Evolutionary conservation across 345 rosid genomes (phyloP), one percentile per base, ranked within the genome.

Genomic region (Salix suchowensis): DNA sequence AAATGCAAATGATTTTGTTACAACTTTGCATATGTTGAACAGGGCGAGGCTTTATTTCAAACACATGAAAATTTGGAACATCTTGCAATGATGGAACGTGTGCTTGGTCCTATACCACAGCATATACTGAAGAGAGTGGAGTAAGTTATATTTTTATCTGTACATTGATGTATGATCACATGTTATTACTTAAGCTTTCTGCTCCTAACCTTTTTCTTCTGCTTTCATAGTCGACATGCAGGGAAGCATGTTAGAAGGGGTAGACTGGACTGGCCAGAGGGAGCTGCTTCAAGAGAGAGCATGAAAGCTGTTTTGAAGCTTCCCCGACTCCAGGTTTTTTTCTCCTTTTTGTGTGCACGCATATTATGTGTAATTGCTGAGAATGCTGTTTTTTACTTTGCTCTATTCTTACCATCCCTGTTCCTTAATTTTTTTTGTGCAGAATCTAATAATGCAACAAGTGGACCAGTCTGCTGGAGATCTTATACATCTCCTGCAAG

Each of bases 31-130:
- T n/a, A 54, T 65, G 67, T 10, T 75, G 10, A 23, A 37, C 71
- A 93, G 98, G 98, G 98, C 28, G 98, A 93, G 82, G 98, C 98
- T 69, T 85, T 93, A 78, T 93, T 91, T 82, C 98, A 93, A 82
- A 93, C 97, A 19, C 98, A 93, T 72, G 98, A 93, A 78, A 91
- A 93, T 78, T 74, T 93, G 78, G 98, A 93, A 82, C 98, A 93
- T 82, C 92, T 93, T 24, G 98, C 98, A 0, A 93, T 93, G 98
- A 91, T 93, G 98, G 97, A 93, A 73, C 84, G 94, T 58, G 97
- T 91, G 7, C 88, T 93, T 73, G 98, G 98, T 50, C 83, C 94
- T 2, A 52, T 93, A 66, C 97, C 97, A 6, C 86, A 81, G 61
- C 91, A 89, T 71, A 84, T 93, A 88, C 81, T 93, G 69, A 93